Evolutionary conservation across 345 rosid species (phyloP), one percentile per base, ranked within the genome.

Genomic region (Capsella bursapastoris): DNA sequence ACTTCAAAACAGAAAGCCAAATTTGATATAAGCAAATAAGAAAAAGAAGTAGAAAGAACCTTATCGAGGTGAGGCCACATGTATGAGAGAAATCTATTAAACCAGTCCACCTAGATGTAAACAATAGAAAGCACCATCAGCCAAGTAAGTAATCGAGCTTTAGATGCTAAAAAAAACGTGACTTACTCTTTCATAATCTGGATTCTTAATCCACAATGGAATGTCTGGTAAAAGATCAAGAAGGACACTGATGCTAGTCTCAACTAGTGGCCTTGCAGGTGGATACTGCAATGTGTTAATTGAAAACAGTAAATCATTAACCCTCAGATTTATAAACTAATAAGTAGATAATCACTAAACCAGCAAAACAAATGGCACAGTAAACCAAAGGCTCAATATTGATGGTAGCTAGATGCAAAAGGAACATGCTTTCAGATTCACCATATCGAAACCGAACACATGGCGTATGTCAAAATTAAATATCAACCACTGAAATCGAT

Each of bases 41-140:
- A 61, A 67, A 6, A 5, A 77, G 49, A 57, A 44, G 3, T 14
- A 44, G 6, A 69, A 40, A 62, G 41, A 55, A 89, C 96, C 91
- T 90, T 86, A 37, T 90, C 89, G 43, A 90, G 89, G 81, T 81
- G 85, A 13, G 96, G 90, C 96, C 96, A 90, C 88, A 86, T 78
- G 73, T 83, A 78, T 2, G 75, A 68, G 60, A 90, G 69, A 82
- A 88, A 79, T 78, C 69, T 88, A 84, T 90, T 90, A 58, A 90
- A 64, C 96, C 93, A 90, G 28, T 90, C 93, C 16, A 90, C 91
- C 96, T 90, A 70, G 28, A 57, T 7, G 50, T 8, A 16, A 43
- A 61, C 27, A 68, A 64, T n/a, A 37, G 44, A 28, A 25, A 44
- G 13, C 6, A 53, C 0, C 1, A 35, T 50, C 7, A 72, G 43